Conservation (phyloP, 179 eudicot genomes). For the Silene vulgaris region DNA sequence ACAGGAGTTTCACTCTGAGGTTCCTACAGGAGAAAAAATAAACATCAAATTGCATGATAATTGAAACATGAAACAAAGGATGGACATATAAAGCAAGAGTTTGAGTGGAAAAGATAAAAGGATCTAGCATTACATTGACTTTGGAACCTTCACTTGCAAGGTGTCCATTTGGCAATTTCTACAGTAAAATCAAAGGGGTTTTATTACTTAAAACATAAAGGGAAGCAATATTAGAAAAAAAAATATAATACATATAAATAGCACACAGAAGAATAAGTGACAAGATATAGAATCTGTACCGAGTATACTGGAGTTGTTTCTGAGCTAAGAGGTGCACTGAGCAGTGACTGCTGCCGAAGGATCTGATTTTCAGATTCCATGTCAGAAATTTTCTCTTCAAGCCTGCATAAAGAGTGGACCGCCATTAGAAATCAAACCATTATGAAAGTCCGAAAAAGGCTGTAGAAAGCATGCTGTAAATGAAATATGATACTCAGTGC, state of each 20-base stretch:
- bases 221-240: not conserved
- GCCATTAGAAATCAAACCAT: not conserved
- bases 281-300: constrained; percentile 14
- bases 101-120: not conserved
- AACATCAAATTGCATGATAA: not conserved
- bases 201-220: not conserved
- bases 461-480: not conserved
- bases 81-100: not conserved
- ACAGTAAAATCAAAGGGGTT: constrained; percentile 16
- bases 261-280: not conserved
- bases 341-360: constrained; percentile 49
- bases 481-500: not conserved
- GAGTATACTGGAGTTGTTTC: constrained; percentile 27
- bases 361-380: constrained; percentile 59
- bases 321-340: constrained; percentile 35
- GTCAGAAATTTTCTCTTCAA: constrained; percentile 71
- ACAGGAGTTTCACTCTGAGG: constrained; percentile 12
- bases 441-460: not conserved
- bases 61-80: not conserved
- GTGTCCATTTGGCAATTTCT: constrained; percentile 75
- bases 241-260: no score
- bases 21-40: constrained; percentile 39
- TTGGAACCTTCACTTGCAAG: constrained; percentile 39
- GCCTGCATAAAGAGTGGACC: constrained; percentile 40
- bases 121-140: constrained; percentile 30